Evolutionary conservation across 148 eudicot genomes (phyloP), one percentile per base, ranked within the genome.

Genomic region (Fagopyrum tataricum): DNA sequence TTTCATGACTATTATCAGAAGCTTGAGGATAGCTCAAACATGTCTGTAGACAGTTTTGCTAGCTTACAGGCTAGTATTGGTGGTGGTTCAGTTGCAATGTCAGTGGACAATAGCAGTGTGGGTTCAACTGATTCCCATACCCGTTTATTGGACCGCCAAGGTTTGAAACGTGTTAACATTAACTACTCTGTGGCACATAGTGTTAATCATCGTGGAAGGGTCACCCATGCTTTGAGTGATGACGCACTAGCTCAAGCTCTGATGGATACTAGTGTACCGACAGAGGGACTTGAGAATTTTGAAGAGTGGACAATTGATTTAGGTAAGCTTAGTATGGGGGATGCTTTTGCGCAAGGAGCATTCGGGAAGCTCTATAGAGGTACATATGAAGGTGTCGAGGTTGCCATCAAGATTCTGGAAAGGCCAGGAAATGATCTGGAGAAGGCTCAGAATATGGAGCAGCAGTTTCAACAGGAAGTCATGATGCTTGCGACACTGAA

Each of bases 381-480:
- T 48, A 90, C 97, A 62, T 91, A 95, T 72, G 90, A 91, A 79
- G 92, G 97, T 20, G 94, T 87, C 75, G 98, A 95, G 67, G 98
- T 95, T 67, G 98, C 98, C 49, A 91, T 95, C 23, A 95, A 95
- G 88, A 90, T 95, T 77, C 72, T 95, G 85, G 98, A 95, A 85
- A 91, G 85, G 89, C 98, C 97, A 6, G 98, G 90, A 80, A 91
- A 91, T 84, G 97, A 95, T 75, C 72, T 44, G 4, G 97, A 95
- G 24, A 83, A 91, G 83, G 97, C 93, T 18, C 90, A 82, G 56
- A 76, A 87, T 82, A 95, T 95, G 98, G 98, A 95, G 84, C 97
- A 95, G 78, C 98, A 91, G 74, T 95, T 95, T 85, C 98, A 95
- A 79, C 98, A 95, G 77, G 98, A 95, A 76, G 97, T 95, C 26